Evolutionary conservation across 1,284 basidiomycete genomes (phyloP), one percentile per base, ranked within the genome.

Genomic region (Fomitopsis palustris): DNA sequence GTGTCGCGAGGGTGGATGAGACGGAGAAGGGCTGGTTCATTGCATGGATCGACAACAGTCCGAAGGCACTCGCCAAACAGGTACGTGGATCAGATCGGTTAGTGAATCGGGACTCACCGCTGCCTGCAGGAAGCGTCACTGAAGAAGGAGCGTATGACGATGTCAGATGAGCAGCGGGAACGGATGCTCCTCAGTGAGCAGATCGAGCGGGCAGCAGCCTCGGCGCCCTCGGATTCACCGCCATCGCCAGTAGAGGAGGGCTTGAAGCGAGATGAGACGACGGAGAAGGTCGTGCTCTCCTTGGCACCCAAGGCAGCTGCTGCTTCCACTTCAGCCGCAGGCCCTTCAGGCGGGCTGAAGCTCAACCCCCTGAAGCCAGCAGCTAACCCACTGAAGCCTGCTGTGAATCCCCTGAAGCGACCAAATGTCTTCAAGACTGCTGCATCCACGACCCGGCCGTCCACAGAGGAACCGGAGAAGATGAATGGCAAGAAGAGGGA

Each of bases 1-100:
- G 97, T 38, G 81, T 98, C 53, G 93, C 90, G 3, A 85, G 92
- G 64, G 97, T 98, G 23, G 96, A 99, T 71, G 96, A 99, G 77
- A 97, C 94, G 53, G 96, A 98, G 76, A 95, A 98, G 77, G 96
- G 96, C 3, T 95, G 94, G 87, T 98, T 94, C 75, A 84, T 99
- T 65, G 86, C 89, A 42, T 99, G 97, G 96, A 92, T 99, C 61
- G 97, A 99, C 74, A 98, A 85, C 72, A 92, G 90, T 58, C 96
- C 97, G 1, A 93, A 94, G 67, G 95, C 97, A 3, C 80, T 98
- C 33, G 92, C 92, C 6, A 91, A 95, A 76, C 90, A 92, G 75
- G 92, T 90, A 65, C 71, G 85, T 78, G 42, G 21, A 29, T n/a
- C 27, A 4, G 25, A 7, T 16, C 10, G 6, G 14, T 16, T 23